phyloP scores from a whole-genome alignment of 164 flowering plant genomes.

The Stephania yunnanensis region DNA sequence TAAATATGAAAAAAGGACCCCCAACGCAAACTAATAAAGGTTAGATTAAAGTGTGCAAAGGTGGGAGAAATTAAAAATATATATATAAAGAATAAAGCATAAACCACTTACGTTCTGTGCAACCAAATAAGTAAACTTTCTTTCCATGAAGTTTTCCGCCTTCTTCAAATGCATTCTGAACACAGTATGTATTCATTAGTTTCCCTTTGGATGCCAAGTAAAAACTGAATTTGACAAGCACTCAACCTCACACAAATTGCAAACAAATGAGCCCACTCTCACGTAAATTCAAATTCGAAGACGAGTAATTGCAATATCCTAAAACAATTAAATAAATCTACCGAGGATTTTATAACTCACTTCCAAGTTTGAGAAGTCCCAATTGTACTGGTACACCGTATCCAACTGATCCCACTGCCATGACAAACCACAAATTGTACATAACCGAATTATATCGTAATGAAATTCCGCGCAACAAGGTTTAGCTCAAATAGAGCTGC shows the following conservation, averaged over 20 bases:
- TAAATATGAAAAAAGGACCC: background rate
- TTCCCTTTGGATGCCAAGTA: background rate
- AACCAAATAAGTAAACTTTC: constrained; percentile 82
- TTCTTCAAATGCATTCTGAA: constrained; percentile 88
- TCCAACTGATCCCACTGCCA: constrained; percentile 94
- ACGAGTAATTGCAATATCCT: background rate
- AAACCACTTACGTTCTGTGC: constrained; percentile 79
- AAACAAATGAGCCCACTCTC: background rate
- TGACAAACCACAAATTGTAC: constrained; percentile 4
- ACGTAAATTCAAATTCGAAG: background rate
- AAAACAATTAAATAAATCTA: background rate
- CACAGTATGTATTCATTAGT: constrained; percentile 1
- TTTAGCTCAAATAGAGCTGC: background rate
- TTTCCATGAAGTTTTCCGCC: constrained; percentile 70
- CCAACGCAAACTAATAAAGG: background rate
- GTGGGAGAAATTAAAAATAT: background rate
- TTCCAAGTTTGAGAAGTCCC: constrained; percentile 87
- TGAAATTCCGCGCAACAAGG: background rate
- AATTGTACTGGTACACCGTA: constrained; percentile 61
- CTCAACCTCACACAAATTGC: no score
- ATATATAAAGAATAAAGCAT: background rate
- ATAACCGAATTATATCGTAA: background rate
- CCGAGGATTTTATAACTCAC: constrained; percentile 35
- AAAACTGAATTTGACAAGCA: background rate
- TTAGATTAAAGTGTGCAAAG: background rate